Base-by-base conservation (phyloP, 192 early-diverging fungal species). In the Linnemannia exigua region DNA sequence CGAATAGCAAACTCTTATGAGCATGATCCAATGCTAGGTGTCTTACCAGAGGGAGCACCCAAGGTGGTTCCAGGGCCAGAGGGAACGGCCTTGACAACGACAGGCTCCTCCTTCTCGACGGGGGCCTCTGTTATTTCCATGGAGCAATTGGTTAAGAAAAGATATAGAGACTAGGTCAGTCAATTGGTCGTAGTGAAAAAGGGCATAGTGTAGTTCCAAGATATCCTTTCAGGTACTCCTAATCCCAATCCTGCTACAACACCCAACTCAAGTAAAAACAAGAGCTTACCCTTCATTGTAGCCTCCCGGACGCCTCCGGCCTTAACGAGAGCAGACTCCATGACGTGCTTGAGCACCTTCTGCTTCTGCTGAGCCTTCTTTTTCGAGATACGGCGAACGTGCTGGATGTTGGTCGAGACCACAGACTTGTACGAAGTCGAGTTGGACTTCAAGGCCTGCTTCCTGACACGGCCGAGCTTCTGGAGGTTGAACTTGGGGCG, bases 311-410 rank as follows among this genome's bases (percentile, higher is more conserved):
- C 84, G 12, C 84, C 84, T 31, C 84, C 84, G 31, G 84, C 78
- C 75, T 86, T 86, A 48, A 86, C 50, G 44, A 86, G 78, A 46
- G 84, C 84, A 31, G 69, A 52, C 5, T 86, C 84, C 58, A 86
- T 37, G 28, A 74, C 68, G 38, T 86, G 31, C 63, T 86, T 79
- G 28, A 77, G 4, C 7, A 36, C 61, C 75, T 76, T 86, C 35
- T 63, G 75, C 70, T 86, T 86, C 50, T 86, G 84, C 75, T 86
- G 84, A 36, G 74, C 73, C 79, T 86, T 86, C 84, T 86, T 86
- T 68, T 79, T 86, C 11, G 84, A 86, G 66, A 86, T 80, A 50
- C 84, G 84, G 20, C 75, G 74, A 25, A 86, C 84, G 72, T 86
- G 84, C 78, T 86, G 84, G 37, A 86, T 80, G 78, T 61, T 80